These are phyloP conservation scores for Cercophora samala DNA, from an alignment of 495 filamentous ascomycete species.

Conservation along the genomic window DNA sequence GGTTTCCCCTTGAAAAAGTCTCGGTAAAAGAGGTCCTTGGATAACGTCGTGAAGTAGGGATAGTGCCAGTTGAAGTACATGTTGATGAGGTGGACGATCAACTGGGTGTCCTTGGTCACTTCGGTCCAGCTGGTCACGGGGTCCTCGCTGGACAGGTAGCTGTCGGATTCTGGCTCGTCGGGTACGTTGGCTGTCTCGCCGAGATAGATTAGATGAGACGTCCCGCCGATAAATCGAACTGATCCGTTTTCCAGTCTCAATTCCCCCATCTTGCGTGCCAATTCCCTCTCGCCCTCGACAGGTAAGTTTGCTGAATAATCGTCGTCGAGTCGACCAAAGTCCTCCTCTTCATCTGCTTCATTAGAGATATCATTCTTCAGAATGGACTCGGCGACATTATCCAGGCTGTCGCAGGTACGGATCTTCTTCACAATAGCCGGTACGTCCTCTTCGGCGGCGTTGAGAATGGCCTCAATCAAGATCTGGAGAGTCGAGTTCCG, in stretches of 20 bases:
- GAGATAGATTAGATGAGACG: slow-evolving; percentile 89
- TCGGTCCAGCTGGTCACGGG: slow-evolving; percentile 81
- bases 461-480: slow-evolving; percentile 87
- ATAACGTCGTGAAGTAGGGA: slow-evolving; percentile 89
- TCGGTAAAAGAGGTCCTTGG: slow-evolving; percentile 82
- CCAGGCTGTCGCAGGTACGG: slow-evolving; percentile 85
- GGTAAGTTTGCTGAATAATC: slow-evolving; percentile 41
- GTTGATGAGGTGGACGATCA: slow-evolving; percentile 84
- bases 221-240: slow-evolving; percentile 89
- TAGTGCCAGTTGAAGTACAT: slow-evolving; percentile 99
- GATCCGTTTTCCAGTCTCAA: slow-evolving; percentile 83
- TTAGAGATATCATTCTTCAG: slow-evolving; percentile 43
- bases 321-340: slow-evolving; percentile 32
- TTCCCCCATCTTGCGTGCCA: slow-evolving; percentile 92
- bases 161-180: slow-evolving; percentile 51
- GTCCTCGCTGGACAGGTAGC: slow-evolving; percentile 50
- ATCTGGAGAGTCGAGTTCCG: slow-evolving; percentile 86
- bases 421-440: slow-evolving; percentile 80
- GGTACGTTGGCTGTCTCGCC: slow-evolving; percentile 48
- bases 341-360: slow-evolving; percentile 38
- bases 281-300: slow-evolving; percentile 73
- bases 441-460: slow-evolving; percentile 80
- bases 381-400: slow-evolving; percentile 82
- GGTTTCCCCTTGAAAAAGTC: slow-evolving; percentile 71
- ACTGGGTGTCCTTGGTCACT: slow-evolving; percentile 73